Evolutionary conservation across 1,284 basidiomycete genomes (phyloP).

Genomic region (Peniophora sp.): DNA sequence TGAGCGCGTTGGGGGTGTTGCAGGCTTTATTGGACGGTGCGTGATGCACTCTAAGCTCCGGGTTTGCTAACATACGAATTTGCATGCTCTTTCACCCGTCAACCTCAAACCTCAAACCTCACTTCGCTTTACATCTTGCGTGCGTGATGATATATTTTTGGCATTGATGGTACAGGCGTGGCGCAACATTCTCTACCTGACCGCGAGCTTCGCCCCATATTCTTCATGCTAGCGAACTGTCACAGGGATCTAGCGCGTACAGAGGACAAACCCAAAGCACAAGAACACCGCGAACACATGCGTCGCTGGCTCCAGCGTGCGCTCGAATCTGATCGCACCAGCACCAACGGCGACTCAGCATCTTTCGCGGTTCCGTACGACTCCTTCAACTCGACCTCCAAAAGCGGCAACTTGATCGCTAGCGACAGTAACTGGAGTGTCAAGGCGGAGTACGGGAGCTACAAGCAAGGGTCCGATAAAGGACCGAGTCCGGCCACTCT

Average conservation of each 20-base stretch:
- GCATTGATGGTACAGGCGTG: conserved; percentile 31
- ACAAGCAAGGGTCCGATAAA: background rate
- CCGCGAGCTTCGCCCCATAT: conserved; percentile 37
- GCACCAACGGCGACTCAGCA: background rate
- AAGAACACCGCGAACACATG: conserved; percentile 30
- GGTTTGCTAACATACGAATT: background rate
- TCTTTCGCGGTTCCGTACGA: background rate
- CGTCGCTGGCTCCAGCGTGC: conserved; percentile 33
- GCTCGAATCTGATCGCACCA: conserved; percentile 1
- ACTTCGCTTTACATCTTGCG: background rate
- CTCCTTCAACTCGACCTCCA: background rate
- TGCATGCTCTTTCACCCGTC: background rate
- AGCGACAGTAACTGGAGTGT: background rate
- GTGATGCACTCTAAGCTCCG: conserved; percentile 1
- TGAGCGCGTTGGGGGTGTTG: conserved; percentile 35
- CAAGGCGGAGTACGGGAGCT: background rate
- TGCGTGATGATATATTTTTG: background rate
- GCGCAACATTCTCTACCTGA: conserved; percentile 21
- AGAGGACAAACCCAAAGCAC: conserved; percentile 15
- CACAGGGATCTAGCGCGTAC: conserved; percentile 34
- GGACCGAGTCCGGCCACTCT: too few relatives aligned
- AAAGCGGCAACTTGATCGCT: background rate
- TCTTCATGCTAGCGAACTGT: conserved; percentile 45
- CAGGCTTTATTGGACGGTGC: conserved; percentile 42
- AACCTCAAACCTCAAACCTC: too few relatives aligned